phyloP scores from a whole-genome alignment of 2,329 filamentous ascomycete genomes.

The Exophiala sp. region DNA sequence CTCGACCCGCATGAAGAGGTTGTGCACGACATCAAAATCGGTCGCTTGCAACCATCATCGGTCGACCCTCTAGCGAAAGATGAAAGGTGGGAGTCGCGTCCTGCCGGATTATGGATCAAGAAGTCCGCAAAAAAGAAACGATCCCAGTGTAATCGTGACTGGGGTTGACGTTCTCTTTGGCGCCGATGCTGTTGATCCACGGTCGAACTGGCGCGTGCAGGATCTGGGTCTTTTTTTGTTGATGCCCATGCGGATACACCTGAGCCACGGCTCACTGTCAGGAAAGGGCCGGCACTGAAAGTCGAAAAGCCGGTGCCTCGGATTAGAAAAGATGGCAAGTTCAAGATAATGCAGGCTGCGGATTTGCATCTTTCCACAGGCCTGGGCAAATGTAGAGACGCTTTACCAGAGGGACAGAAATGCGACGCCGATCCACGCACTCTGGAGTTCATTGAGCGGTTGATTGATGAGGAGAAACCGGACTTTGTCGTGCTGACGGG shows the following conservation, averaged over 20 bases:
- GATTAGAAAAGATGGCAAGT: slow-evolving; percentile 81
- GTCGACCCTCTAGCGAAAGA: slow-evolving; percentile 51
- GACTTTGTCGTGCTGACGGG: slow-evolving; percentile 88
- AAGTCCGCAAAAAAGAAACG: slow-evolving; percentile 65
- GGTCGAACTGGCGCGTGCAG: slow-evolving; percentile 74
- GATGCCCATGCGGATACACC: slow-evolving; percentile 55
- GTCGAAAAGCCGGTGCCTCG: slow-evolving; percentile 65
- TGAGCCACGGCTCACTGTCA: slow-evolving; percentile 69
- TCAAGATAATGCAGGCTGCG: slow-evolving; percentile 96
- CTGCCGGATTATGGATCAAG: slow-evolving; percentile 75
- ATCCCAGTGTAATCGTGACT: slow-evolving; percentile 68
- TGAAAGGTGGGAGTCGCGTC: slow-evolving; percentile 70
- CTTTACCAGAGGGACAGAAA: slow-evolving; percentile 69
- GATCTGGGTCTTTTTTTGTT: slow-evolving; percentile 65
- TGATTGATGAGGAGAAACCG: slow-evolving; percentile 88
- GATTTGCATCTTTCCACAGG: slow-evolving; percentile 92
- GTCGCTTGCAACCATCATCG: slow-evolving; percentile 61
- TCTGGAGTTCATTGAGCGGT: slow-evolving; percentile 74
- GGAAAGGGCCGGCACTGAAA: slow-evolving; percentile 60
- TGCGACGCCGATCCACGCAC: slow-evolving; percentile 92
- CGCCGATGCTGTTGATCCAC: slow-evolving; percentile 82
- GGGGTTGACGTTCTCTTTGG: slow-evolving; percentile 83
- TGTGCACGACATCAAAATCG: slow-evolving; percentile 70
- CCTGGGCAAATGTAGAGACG: slow-evolving; percentile 75
- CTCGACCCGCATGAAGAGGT: slow-evolving; percentile 68